A percentile compares a stretch with the other conserved stretches of the same genome.
These are phyloP conservation scores for Ulota crispa DNA, from an alignment of 225 moss, liverwort and hornwort species.

Conservation along the genomic window DNA sequence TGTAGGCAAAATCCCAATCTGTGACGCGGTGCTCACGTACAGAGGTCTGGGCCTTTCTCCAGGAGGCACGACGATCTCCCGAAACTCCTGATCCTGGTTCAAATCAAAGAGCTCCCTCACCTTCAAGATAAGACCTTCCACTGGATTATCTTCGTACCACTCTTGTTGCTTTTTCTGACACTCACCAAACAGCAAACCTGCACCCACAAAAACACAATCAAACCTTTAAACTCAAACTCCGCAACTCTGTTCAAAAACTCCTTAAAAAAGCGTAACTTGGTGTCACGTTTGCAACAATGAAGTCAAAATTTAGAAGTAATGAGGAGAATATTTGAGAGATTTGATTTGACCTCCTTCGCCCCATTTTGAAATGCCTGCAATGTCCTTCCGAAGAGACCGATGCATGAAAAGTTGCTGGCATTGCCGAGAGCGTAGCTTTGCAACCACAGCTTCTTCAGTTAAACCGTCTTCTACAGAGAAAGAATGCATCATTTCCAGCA, in stretches of 20 bases:
- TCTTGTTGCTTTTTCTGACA: constrained; percentile 80
- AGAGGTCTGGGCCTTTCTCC: constrained; percentile 90
- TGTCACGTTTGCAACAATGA: background rate
- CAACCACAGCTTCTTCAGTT: constrained; percentile 94
- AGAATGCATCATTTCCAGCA: constrained; percentile 89
- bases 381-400: constrained; percentile 67
- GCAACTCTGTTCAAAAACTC: background rate
- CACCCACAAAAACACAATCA: background rate
- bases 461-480: constrained; percentile 82
- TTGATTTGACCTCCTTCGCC: constrained; percentile 52
- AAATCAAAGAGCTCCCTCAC: constrained; percentile 89
- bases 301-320: background rate
- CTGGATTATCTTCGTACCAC: constrained; percentile 85
- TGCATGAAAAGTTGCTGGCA: constrained; percentile 87
- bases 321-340: no score
- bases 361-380: constrained; percentile 77
- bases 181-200: constrained; percentile 84
- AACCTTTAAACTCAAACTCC: background rate
- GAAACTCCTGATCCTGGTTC: constrained; percentile 57
- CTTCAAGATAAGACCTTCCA: constrained; percentile 62
- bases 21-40: constrained; percentile 87
- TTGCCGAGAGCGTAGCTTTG: constrained; percentile 76
- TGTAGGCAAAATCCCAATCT: constrained; percentile 92
- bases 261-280: background rate
- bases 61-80: constrained; percentile 75